Evolutionary conservation across 169 alveolate species (phyloP).

Genomic region (Neospora caninum): DNA sequence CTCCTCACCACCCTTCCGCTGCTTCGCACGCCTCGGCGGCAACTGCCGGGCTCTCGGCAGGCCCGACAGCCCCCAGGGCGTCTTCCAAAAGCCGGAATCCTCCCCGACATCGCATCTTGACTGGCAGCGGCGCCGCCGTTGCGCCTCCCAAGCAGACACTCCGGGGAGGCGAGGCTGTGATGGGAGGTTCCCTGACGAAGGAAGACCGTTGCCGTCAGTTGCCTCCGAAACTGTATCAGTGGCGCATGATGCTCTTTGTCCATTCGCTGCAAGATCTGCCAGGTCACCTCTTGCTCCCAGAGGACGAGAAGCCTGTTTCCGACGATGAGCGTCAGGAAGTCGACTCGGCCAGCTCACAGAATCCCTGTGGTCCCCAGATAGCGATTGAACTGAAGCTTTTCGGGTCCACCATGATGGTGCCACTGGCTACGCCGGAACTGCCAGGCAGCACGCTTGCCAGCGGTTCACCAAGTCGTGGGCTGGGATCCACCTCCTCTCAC

Average conservation of each 20-base stretch:
- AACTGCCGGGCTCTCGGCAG: not conserved
- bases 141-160: constrained; percentile 38
- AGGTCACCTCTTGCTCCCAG: not conserved
- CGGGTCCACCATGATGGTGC: constrained; percentile 7
- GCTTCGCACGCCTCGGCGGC: not conserved
- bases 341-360: not conserved
- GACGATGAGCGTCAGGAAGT: not conserved
- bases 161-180: constrained; percentile 66
- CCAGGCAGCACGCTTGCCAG: not conserved
- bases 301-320: not conserved
- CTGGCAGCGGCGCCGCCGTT: not conserved
- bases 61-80: not conserved
- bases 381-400: constrained; percentile 12
- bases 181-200: not conserved
- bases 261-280: constrained; percentile 64
- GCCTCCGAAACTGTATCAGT: constrained; percentile 68
- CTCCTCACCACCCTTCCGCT: not conserved
- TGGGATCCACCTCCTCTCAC: not conserved
- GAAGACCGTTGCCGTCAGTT: constrained; percentile 38
- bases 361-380: not conserved
- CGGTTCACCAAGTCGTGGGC: not conserved
- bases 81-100: not conserved
- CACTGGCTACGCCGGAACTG: not conserved
- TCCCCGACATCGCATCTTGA: not conserved
- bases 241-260: constrained; percentile 72